Evolutionary conservation across 768 basidiomycete genomes (phyloP).

Genomic region (Pilatotrama ljubarskyi): DNA sequence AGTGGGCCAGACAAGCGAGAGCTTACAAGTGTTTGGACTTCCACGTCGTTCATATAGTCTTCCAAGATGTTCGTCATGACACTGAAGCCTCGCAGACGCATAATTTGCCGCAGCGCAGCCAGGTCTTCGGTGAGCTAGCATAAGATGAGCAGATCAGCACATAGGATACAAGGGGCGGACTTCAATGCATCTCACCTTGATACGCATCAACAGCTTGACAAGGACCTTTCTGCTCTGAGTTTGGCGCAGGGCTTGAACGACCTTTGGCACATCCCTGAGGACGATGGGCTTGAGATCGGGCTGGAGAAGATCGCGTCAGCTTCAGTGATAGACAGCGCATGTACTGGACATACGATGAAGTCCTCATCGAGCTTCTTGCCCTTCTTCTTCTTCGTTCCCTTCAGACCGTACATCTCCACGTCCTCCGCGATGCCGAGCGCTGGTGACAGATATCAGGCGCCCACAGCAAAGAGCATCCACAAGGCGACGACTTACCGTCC

Average conservation of each 20-base stretch:
- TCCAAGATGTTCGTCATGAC: conserved; percentile 87
- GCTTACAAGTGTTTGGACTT: conserved; percentile 71
- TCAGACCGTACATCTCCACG: conserved; percentile 76
- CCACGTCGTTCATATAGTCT: conserved; percentile 69
- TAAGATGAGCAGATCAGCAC: not conserved
- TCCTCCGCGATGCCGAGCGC: conserved; percentile 95
- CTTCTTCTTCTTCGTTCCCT: conserved; percentile 88
- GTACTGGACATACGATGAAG: conserved; percentile 64
- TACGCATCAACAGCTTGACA: conserved; percentile 77
- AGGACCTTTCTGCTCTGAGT: conserved; percentile 82
- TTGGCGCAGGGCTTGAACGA: conserved; percentile 89
- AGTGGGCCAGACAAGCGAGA: not conserved
- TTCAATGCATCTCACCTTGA: conserved; percentile 54
- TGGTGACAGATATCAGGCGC: conserved; percentile 32
- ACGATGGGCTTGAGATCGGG: conserved; percentile 75
- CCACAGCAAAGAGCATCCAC: not conserved
- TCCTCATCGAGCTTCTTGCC: conserved; percentile 94
- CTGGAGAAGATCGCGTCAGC: conserved; percentile 37
- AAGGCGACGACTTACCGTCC: conserved; percentile 62
- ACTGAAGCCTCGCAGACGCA: conserved; percentile 91
- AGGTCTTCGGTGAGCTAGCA: conserved; percentile 89
- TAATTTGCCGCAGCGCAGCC: conserved; percentile 74
- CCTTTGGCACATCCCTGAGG: conserved; percentile 83
- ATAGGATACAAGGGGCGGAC: not conserved
- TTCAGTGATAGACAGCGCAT: no score